Base-by-base conservation (phyloP, 2,329 filamentous ascomycete genomes). In the Magnaporthales sp. region DNA sequence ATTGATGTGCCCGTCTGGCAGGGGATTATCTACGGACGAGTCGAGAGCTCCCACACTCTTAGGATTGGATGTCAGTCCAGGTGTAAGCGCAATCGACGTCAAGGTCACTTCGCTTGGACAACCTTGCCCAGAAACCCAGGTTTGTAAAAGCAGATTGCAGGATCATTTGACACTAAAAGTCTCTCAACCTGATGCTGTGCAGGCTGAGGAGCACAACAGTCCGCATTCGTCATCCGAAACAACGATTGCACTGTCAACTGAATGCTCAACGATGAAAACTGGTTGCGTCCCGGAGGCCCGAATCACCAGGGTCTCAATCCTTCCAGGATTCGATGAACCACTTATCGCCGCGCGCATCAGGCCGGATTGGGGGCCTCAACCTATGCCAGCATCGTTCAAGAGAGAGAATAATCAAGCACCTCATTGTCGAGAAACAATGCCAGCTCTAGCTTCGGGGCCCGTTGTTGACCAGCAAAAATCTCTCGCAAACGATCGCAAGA, bases 1-100 rank as follows among this genome's bases (percentile, higher is more conserved):
- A 0, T 74, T 71, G 63, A 67, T 74, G n/a, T 65, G 63, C n/a
- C 61, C 65, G 7, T 64, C 69, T 9, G 69, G 63, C 61, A 69
- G 69, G 62, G 63, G 62, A 22, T 19, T 32, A 30, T 58, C 54
- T 58, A 58, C 22, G 24, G 54, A 58, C 26, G 9, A n/a, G 22
- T 24, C 9, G 22, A 13, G 10, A 8, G 6, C 54, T 3, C 54
- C 9, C 54, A 26, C 11, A 58, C 54, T 58, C 9, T n/a, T 10
- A 13, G 54, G 22, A 11, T 26, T 58, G n/a, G n/a, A 58, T 58
- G 22, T 58, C n/a, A 58, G 22, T 26, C 54, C 54, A 58, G 22
- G 54, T 27, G 54, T 58, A 58, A 58, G 54, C 13, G 54, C 54
- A 58, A 10, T 13, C 54, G 54, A 9, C n/a, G 6, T 58, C n/a